A percentile compares a stretch with the other conserved stretches of the same genome.
Conservation (phyloP, 805 yeast species). For the Candida schatavii region DNA sequence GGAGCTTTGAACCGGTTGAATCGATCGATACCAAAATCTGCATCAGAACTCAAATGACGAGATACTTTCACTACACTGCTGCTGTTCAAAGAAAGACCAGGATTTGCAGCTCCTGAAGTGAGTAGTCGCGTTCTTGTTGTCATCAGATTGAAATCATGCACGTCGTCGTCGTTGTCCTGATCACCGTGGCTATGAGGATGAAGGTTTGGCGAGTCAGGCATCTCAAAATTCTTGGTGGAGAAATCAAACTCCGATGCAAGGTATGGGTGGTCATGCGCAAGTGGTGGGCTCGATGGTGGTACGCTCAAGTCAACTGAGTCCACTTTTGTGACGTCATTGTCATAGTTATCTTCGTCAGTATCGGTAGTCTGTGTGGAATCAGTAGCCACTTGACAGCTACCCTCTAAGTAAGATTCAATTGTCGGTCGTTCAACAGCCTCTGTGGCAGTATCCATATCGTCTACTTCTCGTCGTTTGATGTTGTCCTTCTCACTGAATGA, state of each 20-base stretch:
- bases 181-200: background rate
- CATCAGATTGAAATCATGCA: background rate
- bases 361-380: constrained; percentile 1
- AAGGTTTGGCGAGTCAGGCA: constrained; percentile 3
- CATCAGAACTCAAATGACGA: constrained; percentile 27
- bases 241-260: constrained; percentile 30
- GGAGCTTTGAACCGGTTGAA: constrained; percentile 39
- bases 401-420: too few species aligned
- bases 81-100: background rate
- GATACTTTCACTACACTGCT: background rate
- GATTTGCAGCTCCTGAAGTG: background rate
- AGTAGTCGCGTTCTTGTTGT: background rate
- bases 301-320: background rate
- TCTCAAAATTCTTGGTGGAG: constrained; percentile 14
- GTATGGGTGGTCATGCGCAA: constrained; percentile 18
- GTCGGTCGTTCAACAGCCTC: background rate
- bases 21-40: constrained; percentile 51
- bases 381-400: background rate
- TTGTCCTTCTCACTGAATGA: constrained; percentile 43
- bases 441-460: constrained; percentile 6
- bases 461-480: constrained; percentile 30
- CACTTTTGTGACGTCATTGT: background rate
- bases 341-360: constrained; percentile 1
- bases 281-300: constrained; percentile 34
- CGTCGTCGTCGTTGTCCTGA: background rate